Conservation (phyloP, 2,329 filamentous ascomycete species). For the Alternaria sp. region DNA sequence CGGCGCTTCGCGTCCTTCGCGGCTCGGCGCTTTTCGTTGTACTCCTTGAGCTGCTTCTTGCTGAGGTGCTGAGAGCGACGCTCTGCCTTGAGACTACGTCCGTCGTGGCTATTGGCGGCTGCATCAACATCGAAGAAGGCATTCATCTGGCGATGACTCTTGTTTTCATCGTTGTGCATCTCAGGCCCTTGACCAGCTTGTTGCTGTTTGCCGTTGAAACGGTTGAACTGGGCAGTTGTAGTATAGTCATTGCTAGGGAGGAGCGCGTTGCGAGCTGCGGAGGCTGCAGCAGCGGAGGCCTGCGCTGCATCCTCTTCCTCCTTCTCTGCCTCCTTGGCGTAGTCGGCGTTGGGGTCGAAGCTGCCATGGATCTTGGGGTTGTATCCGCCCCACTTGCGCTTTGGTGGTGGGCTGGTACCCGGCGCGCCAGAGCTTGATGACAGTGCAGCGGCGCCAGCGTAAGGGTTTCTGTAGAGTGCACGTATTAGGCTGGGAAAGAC, state of each 20-base stretch:
- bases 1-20: conserved; percentile 94
- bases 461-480: conserved; percentile 31
- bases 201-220: conserved; percentile 87
- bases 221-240: conserved; percentile 82
- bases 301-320: conserved; percentile 45
- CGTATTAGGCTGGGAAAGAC: conserved; percentile 40
- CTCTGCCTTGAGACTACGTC: conserved; percentile 89
- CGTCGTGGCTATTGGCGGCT: conserved; percentile 88
- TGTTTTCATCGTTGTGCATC: conserved; percentile 84
- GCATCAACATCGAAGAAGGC: conserved; percentile 96
- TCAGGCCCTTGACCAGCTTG: conserved; percentile 70
- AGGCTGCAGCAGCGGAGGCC: conserved; percentile 31
- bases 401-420: conserved; percentile 40
- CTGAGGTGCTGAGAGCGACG: conserved; percentile 81
- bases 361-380: conserved; percentile 95
- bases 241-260: conserved; percentile 60
- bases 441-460: conserved; percentile 34
- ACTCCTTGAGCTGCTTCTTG: conserved; percentile 87
- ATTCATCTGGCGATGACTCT: conserved; percentile 85
- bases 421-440: conserved; percentile 40
- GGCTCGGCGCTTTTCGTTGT: conserved; percentile 85
- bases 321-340: conserved; percentile 64
- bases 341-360: conserved; percentile 96
- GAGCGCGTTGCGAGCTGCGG: conserved; percentile 32
- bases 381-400: conserved; percentile 72